phyloP scores from a whole-genome alignment of 2,329 filamentous ascomycete genomes.

The Amylocarpus encephaloides region DNA sequence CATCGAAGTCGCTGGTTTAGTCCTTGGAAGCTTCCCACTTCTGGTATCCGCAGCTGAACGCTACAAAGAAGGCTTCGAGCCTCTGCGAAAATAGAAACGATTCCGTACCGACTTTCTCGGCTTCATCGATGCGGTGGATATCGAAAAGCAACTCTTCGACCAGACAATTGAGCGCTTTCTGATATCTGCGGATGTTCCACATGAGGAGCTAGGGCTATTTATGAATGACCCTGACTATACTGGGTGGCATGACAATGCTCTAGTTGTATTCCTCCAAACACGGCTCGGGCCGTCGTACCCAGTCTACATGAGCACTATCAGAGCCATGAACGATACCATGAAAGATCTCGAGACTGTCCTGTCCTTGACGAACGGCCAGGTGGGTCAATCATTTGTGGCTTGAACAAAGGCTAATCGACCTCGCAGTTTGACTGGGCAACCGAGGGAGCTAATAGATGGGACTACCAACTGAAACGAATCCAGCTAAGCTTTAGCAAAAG shows the following conservation, averaged over 20 bases:
- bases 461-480: slow-evolving; percentile 24
- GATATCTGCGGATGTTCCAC: slow-evolving; percentile 17
- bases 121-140: slow-evolving; percentile 22
- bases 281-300: slow-evolving; percentile 17
- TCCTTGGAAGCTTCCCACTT: slow-evolving; percentile 21
- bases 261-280: too few relatives aligned
- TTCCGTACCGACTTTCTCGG: slow-evolving; percentile 19
- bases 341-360: slow-evolving; percentile 18
- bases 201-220: slow-evolving; percentile 19
- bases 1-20: slow-evolving; percentile 20
- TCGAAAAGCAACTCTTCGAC: slow-evolving; percentile 19
- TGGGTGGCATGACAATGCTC: too few relatives aligned
- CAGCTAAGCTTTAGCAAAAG: slow-evolving; percentile 23
- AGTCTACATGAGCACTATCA: slow-evolving; percentile 20
- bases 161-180: slow-evolving; percentile 19
- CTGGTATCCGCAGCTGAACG: slow-evolving; percentile 22
- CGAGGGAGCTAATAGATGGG: slow-evolving; percentile 18
- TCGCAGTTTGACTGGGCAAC: slow-evolving; percentile 16
- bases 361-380: slow-evolving; percentile 21
- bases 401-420: not conserved
- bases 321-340: slow-evolving; percentile 18
- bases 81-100: slow-evolving; percentile 21
- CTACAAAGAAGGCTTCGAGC: slow-evolving; percentile 24
- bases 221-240: slow-evolving; percentile 17
- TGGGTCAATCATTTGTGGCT: not conserved